Percentiles rank a stretch among this genome's conserved stretches.
Evolutionary conservation across 2,329 filamentous ascomycete genomes (phyloP).

Genomic region (Colletotrichum truncatum): DNA sequence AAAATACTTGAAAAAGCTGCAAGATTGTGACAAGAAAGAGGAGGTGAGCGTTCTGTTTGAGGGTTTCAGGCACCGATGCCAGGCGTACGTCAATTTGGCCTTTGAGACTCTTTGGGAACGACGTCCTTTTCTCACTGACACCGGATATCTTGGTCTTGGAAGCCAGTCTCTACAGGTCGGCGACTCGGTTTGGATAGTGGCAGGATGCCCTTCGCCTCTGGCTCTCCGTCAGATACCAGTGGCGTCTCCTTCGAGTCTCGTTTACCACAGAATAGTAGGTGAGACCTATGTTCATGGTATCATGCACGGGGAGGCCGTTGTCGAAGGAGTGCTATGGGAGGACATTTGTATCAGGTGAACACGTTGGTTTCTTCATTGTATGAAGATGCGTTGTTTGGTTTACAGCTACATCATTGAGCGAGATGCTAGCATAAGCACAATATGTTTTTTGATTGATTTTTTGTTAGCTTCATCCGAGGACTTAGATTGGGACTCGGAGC

Average conservation of each 20-base stretch:
- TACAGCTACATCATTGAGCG: no score
- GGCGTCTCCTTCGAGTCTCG: background rate
- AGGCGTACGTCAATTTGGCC: slow-evolving; percentile 13
- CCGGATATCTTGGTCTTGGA: slow-evolving; percentile 12
- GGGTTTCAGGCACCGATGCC: slow-evolving; percentile 9
- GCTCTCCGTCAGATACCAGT: background rate
- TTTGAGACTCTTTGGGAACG: slow-evolving; percentile 24
- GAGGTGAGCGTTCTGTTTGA: background rate
- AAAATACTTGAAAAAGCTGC: background rate
- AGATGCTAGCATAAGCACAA: no score
- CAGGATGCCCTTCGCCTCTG: slow-evolving; percentile 18
- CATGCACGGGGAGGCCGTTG: slow-evolving; percentile 18
- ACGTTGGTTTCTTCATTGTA: no score
- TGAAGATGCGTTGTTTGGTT: no score
- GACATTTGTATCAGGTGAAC: slow-evolving; percentile 2
- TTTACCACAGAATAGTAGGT: background rate
- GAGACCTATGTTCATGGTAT: slow-evolving; percentile 21
- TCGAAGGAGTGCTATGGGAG: background rate
- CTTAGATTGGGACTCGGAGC: no score
- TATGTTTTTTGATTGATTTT: no score
- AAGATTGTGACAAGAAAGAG: background rate
- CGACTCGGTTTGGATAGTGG: slow-evolving; percentile 13
- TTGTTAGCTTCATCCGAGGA: no score
- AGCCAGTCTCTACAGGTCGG: slow-evolving; percentile 4
- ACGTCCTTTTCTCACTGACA: slow-evolving; percentile 7